Percentiles rank a stretch among this genome's conserved stretches.
Evolutionary conservation across 371 early-diverging fungal genomes (phyloP).

Genomic region (Zychaea mexicana): DNA sequence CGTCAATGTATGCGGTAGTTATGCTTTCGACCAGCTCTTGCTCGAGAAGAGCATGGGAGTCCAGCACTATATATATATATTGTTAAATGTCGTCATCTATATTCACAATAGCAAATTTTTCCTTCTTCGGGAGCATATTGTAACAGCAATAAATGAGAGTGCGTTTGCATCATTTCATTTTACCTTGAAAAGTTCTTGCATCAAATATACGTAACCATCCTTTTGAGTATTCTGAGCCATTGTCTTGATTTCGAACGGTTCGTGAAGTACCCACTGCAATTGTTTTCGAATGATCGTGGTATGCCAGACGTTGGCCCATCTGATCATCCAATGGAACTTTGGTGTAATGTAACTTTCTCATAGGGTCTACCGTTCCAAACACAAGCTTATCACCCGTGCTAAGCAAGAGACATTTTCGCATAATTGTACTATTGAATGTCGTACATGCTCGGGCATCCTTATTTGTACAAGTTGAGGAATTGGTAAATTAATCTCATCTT

Average conservation of each 20-base stretch:
- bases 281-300: slow-evolving; percentile 52
- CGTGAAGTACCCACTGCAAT: slow-evolving; percentile 62
- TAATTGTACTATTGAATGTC: slow-evolving; percentile 53
- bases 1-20: slow-evolving; percentile 28
- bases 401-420: slow-evolving; percentile 64
- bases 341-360: slow-evolving; percentile 83
- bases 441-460: slow-evolving; percentile 62
- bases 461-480: neutral
- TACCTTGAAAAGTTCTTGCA: slow-evolving; percentile 75
- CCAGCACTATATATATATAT: neutral
- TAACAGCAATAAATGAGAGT: too few relatives aligned
- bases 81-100: neutral
- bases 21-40: slow-evolving; percentile 54
- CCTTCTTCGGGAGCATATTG: neutral
- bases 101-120: too few relatives aligned
- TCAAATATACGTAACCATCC: slow-evolving; percentile 71
- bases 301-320: slow-evolving; percentile 72
- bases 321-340: slow-evolving; percentile 65
- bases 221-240: slow-evolving; percentile 42
- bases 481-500: too few relatives aligned
- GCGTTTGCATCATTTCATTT: neutral
- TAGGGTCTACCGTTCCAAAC: slow-evolving; percentile 76
- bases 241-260: slow-evolving; percentile 26
- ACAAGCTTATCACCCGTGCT: slow-evolving; percentile 59
- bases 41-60: slow-evolving; percentile 32